A percentile compares a stretch with the other conserved stretches of the same genome.
These are phyloP conservation scores for Limnomonas spitsbergensis DNA, from an alignment of 139 green algal species.

Conservation along the genomic window DNA sequence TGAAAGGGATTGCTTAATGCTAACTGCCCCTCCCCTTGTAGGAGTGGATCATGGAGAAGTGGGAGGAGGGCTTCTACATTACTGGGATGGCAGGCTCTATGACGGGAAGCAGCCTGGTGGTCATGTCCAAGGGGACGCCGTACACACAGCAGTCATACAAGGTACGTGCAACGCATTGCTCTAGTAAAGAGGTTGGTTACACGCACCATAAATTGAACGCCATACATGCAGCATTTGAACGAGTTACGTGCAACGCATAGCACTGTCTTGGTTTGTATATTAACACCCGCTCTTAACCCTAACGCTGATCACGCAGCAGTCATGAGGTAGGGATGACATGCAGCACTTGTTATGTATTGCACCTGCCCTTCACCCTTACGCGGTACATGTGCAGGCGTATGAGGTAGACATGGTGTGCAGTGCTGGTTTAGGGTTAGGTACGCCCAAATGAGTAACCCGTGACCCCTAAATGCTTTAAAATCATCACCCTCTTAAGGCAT, in stretches of 20 bases:
- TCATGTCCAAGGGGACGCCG: slow-evolving; percentile 93
- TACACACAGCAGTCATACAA: slow-evolving; percentile 99
- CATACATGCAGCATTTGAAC: slow-evolving; percentile 99
- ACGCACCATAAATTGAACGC: slow-evolving; percentile 95
- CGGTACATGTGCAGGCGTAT: too few species aligned
- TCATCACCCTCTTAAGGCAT: too few species aligned
- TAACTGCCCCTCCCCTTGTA: slow-evolving; percentile 26
- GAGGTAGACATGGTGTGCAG: too few species aligned
- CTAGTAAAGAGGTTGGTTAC: too few species aligned
- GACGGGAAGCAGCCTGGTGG: slow-evolving; percentile 72
- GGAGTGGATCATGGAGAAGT: slow-evolving; percentile 99
- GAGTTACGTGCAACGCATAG: slow-evolving; percentile 86
- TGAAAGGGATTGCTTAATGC: slow-evolving; percentile 88
- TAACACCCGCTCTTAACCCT: too few species aligned
- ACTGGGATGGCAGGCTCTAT: slow-evolving; percentile 87
- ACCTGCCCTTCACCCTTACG: slow-evolving; percentile 68
- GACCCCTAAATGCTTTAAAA: too few species aligned
- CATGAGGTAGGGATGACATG: slow-evolving; percentile 89
- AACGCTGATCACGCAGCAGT: too few species aligned
- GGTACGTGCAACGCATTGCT: slow-evolving; percentile 60
- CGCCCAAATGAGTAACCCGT: too few species aligned
- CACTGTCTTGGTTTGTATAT: too few species aligned
- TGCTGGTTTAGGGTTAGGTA: too few species aligned
- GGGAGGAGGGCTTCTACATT: slow-evolving; percentile 99
- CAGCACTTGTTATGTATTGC: slow-evolving; percentile 67